These are phyloP conservation scores for Neofusicoccum cordaticola DNA, from an alignment of 2,329 filamentous ascomycete species.

Conservation along the genomic window DNA sequence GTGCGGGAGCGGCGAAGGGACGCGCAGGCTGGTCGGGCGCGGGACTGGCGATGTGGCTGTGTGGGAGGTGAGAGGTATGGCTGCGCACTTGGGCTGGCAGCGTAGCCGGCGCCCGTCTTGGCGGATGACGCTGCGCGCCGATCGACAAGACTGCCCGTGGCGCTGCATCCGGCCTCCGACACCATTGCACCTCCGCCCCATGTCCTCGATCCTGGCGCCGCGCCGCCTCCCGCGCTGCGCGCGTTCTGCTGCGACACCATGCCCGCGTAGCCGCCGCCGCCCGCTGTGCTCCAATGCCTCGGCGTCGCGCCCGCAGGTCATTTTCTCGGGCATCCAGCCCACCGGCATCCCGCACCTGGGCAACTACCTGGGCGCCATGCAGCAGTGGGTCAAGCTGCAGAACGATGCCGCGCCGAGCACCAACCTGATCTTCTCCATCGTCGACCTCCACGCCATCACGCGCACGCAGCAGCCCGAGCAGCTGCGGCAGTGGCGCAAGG, in stretches of 20 bases:
- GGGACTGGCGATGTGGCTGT: constrained; percentile 13
- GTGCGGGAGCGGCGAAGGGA: not conserved
- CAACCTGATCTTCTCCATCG: constrained; percentile 78
- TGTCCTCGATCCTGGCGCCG: not conserved
- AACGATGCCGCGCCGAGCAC: constrained; percentile 56
- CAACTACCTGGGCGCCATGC: constrained; percentile 89
- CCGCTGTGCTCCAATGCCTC: not conserved
- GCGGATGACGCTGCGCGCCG: constrained; percentile 11
- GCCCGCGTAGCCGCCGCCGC: not conserved
- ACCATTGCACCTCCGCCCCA: not conserved
- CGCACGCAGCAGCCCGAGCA: constrained; percentile 62
- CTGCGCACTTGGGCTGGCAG: not conserved
- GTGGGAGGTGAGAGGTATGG: constrained; percentile 1
- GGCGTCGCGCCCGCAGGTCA: constrained; percentile 41
- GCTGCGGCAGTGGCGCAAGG: constrained; percentile 64
- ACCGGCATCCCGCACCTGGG: constrained; percentile 92
- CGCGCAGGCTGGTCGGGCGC: not conserved
- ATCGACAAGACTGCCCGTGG: not conserved
- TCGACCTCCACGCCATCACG: constrained; percentile 93
- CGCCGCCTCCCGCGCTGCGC: constrained; percentile 9
- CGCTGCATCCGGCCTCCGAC: not conserved
- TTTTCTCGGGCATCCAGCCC: constrained; percentile 97
- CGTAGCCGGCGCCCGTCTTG: constrained; percentile 11
- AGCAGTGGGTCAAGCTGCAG: constrained; percentile 82
- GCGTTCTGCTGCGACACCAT: not conserved